phyloP scores from a whole-genome alignment of 148 eudicot species.

The Camellia granthamiana region DNA sequence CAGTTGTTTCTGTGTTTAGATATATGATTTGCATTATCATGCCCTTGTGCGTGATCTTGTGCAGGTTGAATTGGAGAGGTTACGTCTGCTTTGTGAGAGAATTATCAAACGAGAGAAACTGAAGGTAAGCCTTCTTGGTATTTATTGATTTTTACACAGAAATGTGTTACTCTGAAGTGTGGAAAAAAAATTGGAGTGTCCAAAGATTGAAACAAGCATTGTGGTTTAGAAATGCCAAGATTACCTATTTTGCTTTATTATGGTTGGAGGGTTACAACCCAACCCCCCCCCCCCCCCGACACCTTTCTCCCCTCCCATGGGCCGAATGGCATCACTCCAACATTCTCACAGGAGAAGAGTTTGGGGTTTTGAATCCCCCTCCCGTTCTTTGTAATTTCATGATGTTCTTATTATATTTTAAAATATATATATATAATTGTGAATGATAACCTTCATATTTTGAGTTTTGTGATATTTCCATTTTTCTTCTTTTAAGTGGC shows the following conservation, averaged over 20 bases:
- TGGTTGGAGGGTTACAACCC: too few relatives aligned
- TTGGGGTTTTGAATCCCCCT: too few relatives aligned
- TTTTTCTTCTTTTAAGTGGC: not conserved
- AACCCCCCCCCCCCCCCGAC: fast-evolving
- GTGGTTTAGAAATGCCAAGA: not conserved
- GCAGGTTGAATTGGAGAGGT: constrained; percentile 94
- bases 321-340: too few relatives aligned
- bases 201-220: not conserved
- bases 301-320: too few relatives aligned
- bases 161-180: not conserved
- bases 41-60: constrained; percentile 3
- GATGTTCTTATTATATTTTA: too few relatives aligned
- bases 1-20: not conserved
- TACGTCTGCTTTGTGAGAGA: constrained; percentile 93
- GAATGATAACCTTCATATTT: not conserved
- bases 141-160: not conserved
- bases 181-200: not conserved
- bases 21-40: not conserved
- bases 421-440: not conserved
- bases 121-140: constrained; percentile 49
- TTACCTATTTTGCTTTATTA: not conserved
- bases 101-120: constrained; percentile 84
- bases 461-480: not conserved
- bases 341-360: too few relatives aligned
- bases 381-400: too few relatives aligned